These are phyloP conservation scores for Bipolaris oryzae DNA, from an alignment of 2,329 filamentous ascomycete species.

Conservation along the genomic window DNA sequence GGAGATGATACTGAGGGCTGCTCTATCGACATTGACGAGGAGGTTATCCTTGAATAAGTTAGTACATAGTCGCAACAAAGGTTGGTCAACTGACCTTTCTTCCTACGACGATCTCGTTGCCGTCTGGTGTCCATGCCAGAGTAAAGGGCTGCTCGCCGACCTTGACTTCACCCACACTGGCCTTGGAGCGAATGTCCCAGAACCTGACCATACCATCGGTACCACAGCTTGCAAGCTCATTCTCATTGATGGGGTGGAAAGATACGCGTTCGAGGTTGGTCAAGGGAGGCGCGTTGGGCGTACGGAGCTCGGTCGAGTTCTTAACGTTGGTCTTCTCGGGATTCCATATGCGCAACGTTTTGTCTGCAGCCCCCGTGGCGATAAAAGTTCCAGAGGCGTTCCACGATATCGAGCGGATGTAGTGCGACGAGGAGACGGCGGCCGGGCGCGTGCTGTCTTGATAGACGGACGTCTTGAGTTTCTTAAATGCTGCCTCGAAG, in stretches of 20 bases:
- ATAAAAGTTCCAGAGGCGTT: constrained; percentile 83
- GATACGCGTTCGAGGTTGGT: constrained; percentile 71
- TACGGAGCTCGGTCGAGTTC: constrained; percentile 78
- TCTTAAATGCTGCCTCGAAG: constrained; percentile 70
- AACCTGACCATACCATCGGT: constrained; percentile 76
- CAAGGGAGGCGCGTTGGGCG: constrained; percentile 50
- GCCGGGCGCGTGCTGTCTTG: constrained; percentile 47
- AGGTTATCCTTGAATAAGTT: constrained; percentile 60
- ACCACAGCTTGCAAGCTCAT: constrained; percentile 76
- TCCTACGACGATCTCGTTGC: constrained; percentile 71
- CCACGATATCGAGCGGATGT: constrained; percentile 80
- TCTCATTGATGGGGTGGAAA: constrained; percentile 78
- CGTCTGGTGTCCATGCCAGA: constrained; percentile 75
- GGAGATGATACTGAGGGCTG: constrained; percentile 61
- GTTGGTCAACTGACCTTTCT: constrained; percentile 63
- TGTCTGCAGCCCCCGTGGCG: constrained; percentile 77
- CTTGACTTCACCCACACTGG: constrained; percentile 71
- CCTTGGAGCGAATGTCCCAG: constrained; percentile 79
- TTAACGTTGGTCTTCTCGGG: constrained; percentile 75
- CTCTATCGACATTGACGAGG: constrained; percentile 67
- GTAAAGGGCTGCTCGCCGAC: constrained; percentile 68
- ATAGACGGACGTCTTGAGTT: constrained; percentile 74
- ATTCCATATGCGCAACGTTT: constrained; percentile 79
- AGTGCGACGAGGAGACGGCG: constrained; percentile 42
- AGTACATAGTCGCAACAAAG: neutral